phyloP scores from a whole-genome alignment of 129 eudicot species.

The Chrysanthemum makinoi region DNA sequence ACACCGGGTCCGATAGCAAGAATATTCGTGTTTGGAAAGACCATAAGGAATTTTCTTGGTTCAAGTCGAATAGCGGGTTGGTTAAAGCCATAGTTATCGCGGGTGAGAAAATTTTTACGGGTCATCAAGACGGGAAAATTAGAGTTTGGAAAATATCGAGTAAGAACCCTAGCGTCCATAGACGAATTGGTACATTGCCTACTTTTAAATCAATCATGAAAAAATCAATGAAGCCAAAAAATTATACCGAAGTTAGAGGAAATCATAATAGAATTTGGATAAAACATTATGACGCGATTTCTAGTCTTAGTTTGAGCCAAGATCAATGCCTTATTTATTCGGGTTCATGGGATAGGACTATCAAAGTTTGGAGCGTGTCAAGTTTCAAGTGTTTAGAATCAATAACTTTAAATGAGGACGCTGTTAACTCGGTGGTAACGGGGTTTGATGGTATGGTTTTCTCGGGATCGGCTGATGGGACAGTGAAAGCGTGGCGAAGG shows the following conservation, averaged over 20 bases:
- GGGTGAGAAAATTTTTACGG: slow-evolving; percentile 59
- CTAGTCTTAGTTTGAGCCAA: slow-evolving; percentile 61
- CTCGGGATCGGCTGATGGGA: slow-evolving; percentile 84
- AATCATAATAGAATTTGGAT: slow-evolving; percentile 56
- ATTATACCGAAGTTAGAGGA: slow-evolving; percentile 52
- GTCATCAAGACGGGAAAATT: slow-evolving; percentile 86
- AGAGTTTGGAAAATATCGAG: slow-evolving; percentile 71
- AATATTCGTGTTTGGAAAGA: slow-evolving; percentile 84
- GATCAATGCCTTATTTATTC: slow-evolving; percentile 63
- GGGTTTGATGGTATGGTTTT: slow-evolving; percentile 80
- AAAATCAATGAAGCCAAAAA: slow-evolving; percentile 62
- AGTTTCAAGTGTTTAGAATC: slow-evolving; percentile 79
- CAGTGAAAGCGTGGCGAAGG: slow-evolving; percentile 69
- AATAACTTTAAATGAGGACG: slow-evolving; percentile 64
- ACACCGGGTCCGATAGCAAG: slow-evolving; percentile 85
- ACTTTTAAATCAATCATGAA: slow-evolving; percentile 51
- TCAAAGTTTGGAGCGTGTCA: slow-evolving; percentile 71
- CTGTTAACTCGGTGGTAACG: slow-evolving; percentile 67
- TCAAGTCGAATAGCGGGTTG: slow-evolving; percentile 77
- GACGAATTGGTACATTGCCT: slow-evolving; percentile 63
- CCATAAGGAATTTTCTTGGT: slow-evolving; percentile 73
- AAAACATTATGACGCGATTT: slow-evolving; percentile 69
- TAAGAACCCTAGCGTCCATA: slow-evolving; percentile 62
- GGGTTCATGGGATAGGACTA: slow-evolving; percentile 76
- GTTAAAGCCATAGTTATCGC: slow-evolving; percentile 74